Conservation (phyloP, 495 filamentous ascomycete species). For the Delitschia confertaspora region DNA sequence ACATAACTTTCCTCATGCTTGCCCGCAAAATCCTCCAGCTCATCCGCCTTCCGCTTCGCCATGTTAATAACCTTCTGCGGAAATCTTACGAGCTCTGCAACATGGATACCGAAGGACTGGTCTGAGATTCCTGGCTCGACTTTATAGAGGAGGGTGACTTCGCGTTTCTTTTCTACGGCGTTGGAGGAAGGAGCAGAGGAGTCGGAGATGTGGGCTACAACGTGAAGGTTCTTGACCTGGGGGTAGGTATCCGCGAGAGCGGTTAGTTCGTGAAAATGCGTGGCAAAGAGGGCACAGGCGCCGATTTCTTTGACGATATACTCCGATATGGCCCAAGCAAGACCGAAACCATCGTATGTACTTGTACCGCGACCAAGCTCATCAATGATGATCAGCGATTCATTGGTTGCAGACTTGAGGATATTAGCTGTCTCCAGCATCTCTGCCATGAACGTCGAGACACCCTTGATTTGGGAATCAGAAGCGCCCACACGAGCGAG, state of each 20-base stretch:
- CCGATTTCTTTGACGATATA: constrained; percentile 93
- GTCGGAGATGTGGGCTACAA: constrained; percentile 86
- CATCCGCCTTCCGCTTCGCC: constrained; percentile 96
- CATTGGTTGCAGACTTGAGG: constrained; percentile 88
- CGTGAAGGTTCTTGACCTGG: constrained; percentile 86
- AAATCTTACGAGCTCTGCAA: constrained; percentile 96
- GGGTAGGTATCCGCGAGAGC: constrained; percentile 75
- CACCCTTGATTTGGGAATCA: constrained; percentile 94
- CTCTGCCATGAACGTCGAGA: constrained; percentile 99
- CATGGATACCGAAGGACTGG: constrained; percentile 96
- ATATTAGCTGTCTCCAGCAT: constrained; percentile 99
- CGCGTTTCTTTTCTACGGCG: constrained; percentile 43
- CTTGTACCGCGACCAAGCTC: constrained; percentile 97
- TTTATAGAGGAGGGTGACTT: constrained; percentile 94
- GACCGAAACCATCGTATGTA: constrained; percentile 96
- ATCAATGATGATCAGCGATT: constrained; percentile 95
- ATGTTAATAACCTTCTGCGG: constrained; percentile 95
- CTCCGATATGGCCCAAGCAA: constrained; percentile 97
- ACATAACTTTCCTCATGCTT: constrained; percentile 52
- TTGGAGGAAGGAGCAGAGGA: constrained; percentile 15
- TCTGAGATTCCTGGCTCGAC: constrained; percentile 93
- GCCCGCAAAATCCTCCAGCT: constrained; percentile 90
- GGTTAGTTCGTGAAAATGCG: constrained; percentile 97
- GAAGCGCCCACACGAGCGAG: constrained; percentile 92
- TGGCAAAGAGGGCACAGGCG: constrained; percentile 89